These are phyloP conservation scores for Lagenidium sp. DNA, from an alignment of 352 stramenopile genomes.

Conservation along the genomic window DNA sequence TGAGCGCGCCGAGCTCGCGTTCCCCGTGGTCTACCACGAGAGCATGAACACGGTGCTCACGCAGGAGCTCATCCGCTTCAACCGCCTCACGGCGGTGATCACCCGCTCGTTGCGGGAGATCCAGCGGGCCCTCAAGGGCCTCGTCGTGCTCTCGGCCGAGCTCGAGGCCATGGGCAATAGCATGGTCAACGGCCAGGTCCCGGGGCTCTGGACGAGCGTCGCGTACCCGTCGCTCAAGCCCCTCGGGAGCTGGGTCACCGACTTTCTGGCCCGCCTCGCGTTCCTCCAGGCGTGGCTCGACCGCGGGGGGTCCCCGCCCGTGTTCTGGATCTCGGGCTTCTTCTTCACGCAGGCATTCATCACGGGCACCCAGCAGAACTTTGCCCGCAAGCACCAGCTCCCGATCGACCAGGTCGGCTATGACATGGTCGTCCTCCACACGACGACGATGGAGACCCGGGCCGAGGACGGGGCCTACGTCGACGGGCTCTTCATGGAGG, in stretches of 20 bases:
- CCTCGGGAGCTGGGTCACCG: slow-evolving; percentile 88
- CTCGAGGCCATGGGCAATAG: slow-evolving; percentile 91
- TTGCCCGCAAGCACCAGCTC: slow-evolving; percentile 84
- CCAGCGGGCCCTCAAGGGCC: slow-evolving; percentile 87
- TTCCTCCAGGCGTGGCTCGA: slow-evolving; percentile 84
- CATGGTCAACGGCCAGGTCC: slow-evolving; percentile 90
- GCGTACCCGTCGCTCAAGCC: slow-evolving; percentile 91
- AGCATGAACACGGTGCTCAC: slow-evolving; percentile 89
- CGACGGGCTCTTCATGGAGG: slow-evolving; percentile 88
- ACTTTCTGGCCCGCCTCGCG: slow-evolving; percentile 78
- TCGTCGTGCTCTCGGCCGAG: slow-evolving; percentile 90
- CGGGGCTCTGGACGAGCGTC: slow-evolving; percentile 66
- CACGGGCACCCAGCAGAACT: slow-evolving; percentile 92
- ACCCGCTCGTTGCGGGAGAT: slow-evolving; percentile 79
- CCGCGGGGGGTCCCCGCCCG: slow-evolving; percentile 50
- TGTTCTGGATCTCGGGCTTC: slow-evolving; percentile 93
- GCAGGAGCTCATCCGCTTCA: slow-evolving; percentile 90
- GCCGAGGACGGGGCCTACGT: slow-evolving; percentile 86
- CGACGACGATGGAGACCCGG: slow-evolving; percentile 28
- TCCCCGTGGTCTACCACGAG: slow-evolving; percentile 76
- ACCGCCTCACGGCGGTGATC: slow-evolving; percentile 75
- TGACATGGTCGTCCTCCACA: slow-evolving; percentile 79
- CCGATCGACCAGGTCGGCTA: slow-evolving; percentile 89
- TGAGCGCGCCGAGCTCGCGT: slow-evolving; percentile 82
- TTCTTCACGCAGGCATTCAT: slow-evolving; percentile 95